A percentile compares a stretch with the other conserved stretches of the same genome.
Conservation (phyloP, 768 basidiomycete species). For the Hypsizygus marmoreus region DNA sequence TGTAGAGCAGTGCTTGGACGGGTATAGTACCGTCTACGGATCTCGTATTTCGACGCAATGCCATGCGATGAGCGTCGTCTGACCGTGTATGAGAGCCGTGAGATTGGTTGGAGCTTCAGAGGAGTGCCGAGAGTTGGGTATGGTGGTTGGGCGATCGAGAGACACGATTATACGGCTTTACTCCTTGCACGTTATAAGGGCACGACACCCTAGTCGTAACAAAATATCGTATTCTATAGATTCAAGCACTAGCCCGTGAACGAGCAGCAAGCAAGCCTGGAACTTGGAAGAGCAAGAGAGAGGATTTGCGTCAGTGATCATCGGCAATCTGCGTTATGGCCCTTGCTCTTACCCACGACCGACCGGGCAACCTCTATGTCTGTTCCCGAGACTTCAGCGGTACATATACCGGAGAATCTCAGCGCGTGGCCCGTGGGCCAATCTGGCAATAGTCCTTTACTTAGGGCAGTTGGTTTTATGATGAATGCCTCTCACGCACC, state of each 20-base stretch:
- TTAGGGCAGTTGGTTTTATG: conserved; percentile 5
- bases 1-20: conserved; percentile 71
- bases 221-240: conserved; percentile 3
- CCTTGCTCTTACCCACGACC: background rate
- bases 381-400: conserved; percentile 34
- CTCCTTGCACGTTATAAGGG: background rate
- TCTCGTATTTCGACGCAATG: conserved; percentile 55
- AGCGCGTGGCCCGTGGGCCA: conserved; percentile 24
- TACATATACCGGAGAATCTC: conserved; percentile 27
- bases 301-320: too few relatives aligned
- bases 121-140: background rate
- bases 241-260: background rate
- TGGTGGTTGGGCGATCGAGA: background rate
- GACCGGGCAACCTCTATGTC: conserved; percentile 4
- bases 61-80: conserved; percentile 42
- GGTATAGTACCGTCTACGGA: conserved; percentile 78
- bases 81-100: conserved; percentile 6
- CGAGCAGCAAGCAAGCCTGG: background rate
- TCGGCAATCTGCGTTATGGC: conserved; percentile 10
- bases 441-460: background rate
- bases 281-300: background rate
- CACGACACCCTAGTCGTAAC: background rate
- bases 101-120: background rate
- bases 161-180: background rate
- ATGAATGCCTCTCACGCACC: conserved; percentile 10